Evolutionary conservation across 2,329 filamentous ascomycete genomes (phyloP).

Genomic region (Rachicladosporium sp.): DNA sequence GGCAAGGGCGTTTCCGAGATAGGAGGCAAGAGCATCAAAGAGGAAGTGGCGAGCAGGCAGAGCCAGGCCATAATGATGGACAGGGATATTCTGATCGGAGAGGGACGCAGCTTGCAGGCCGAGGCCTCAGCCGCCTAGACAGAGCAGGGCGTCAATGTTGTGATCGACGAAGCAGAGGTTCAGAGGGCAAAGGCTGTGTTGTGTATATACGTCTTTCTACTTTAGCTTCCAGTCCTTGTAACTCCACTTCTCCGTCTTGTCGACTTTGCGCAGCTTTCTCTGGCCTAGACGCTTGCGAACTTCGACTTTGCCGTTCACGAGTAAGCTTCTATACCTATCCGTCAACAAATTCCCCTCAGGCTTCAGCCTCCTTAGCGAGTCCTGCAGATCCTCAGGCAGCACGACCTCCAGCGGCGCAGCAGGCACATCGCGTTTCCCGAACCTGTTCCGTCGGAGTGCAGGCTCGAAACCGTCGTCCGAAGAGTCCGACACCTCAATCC

Average conservation of each 20-base stretch:
- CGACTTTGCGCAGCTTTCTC: constrained; percentile 68
- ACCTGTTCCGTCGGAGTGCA: constrained; percentile 52
- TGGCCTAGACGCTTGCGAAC: constrained; percentile 65
- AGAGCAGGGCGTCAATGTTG: too few species aligned
- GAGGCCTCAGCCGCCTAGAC: too few species aligned
- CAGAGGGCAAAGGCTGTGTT: neutral
- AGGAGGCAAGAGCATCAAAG: constrained; percentile 3
- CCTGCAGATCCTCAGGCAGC: constrained; percentile 38
- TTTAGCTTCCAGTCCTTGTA: constrained; percentile 79
- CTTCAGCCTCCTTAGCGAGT: constrained; percentile 45
- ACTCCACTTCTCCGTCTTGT: constrained; percentile 88
- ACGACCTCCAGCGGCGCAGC: constrained; percentile 46
- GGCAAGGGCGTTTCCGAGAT: constrained; percentile 4
- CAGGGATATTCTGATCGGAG: constrained; percentile 2
- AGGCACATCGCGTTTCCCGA: constrained; percentile 62
- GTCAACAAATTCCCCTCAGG: constrained; percentile 93
- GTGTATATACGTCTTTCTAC: constrained; percentile 7
- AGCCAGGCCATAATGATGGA: constrained; percentile 5
- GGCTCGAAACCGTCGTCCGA: constrained; percentile 26
- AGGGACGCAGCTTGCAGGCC: neutral
- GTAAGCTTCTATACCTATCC: constrained; percentile 78
- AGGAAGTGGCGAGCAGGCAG: constrained; percentile 3
- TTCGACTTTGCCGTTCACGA: constrained; percentile 84
- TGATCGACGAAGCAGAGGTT: too few species aligned
- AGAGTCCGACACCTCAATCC: constrained; percentile 8